A percentile compares a stretch with the other conserved stretches of the same genome.
Conservation (phyloP, 2,329 filamentous ascomycete species). For the Penicillium sclerotigenum region DNA sequence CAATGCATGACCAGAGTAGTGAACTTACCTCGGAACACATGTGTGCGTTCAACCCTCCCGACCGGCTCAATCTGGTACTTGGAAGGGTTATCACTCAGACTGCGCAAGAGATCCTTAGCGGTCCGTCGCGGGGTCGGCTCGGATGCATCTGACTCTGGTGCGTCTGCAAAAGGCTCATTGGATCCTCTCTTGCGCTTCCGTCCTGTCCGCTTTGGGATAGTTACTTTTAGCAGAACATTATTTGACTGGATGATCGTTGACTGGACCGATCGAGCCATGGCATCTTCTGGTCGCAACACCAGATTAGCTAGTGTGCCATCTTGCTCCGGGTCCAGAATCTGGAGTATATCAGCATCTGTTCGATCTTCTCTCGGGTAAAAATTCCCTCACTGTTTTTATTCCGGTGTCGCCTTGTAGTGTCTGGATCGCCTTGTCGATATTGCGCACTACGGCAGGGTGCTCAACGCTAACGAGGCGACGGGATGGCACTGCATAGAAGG, state of each 20-base stretch:
- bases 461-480: constrained; percentile 60
- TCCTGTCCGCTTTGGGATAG: constrained; percentile 80
- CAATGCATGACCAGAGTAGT: not conserved
- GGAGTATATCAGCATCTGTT: constrained; percentile 5
- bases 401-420: constrained; percentile 58
- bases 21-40: constrained; percentile 71
- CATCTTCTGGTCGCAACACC: constrained; percentile 76
- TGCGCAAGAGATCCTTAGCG: constrained; percentile 37
- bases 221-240: constrained; percentile 82
- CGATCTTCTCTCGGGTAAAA: not conserved
- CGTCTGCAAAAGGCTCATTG: constrained; percentile 59
- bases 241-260: constrained; percentile 74
- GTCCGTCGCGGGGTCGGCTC: constrained; percentile 19
- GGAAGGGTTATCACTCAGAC: constrained; percentile 66
- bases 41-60: constrained; percentile 72
- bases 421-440: constrained; percentile 61
- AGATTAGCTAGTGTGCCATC: constrained; percentile 58
- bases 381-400: constrained; percentile 49
- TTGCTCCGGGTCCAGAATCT: constrained; percentile 48
- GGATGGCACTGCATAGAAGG: constrained; percentile 52
- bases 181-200: constrained; percentile 81
- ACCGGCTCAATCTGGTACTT: constrained; percentile 67
- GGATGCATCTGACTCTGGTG: constrained; percentile 29
- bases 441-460: constrained; percentile 64
- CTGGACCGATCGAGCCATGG: constrained; percentile 71